These are phyloP conservation scores for Geotrichum carabidarum DNA, from an alignment of 1,139 yeast species.

Conservation along the genomic window DNA sequence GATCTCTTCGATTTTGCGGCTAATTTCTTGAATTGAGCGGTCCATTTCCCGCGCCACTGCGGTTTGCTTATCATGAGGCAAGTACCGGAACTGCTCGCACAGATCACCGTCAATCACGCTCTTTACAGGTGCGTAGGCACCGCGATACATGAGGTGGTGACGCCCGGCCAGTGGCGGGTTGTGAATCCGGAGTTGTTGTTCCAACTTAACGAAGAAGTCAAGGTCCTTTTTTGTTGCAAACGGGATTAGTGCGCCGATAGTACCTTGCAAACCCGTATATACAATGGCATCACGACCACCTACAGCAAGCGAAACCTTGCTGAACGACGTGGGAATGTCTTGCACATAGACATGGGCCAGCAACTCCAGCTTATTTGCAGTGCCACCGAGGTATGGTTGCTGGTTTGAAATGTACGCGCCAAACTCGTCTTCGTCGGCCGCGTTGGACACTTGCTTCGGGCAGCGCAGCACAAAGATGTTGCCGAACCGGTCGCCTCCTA, in stretches of 20 bases:
- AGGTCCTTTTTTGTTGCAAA: constrained; percentile 59
- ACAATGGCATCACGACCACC: constrained; percentile 66
- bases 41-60: constrained; percentile 52
- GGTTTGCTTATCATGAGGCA: constrained; percentile 43
- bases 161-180: constrained; percentile 53
- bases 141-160: constrained; percentile 61
- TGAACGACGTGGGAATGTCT: constrained; percentile 66
- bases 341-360: constrained; percentile 60
- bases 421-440: constrained; percentile 50
- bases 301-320: constrained; percentile 46
- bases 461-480: constrained; percentile 64
- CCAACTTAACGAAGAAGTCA: constrained; percentile 53
- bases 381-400: constrained; percentile 46
- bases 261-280: constrained; percentile 76
- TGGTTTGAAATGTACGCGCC: constrained; percentile 35
- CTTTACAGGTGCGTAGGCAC: constrained; percentile 74
- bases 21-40: constrained; percentile 55
- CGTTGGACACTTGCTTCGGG: constrained; percentile 44
- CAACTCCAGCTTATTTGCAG: constrained; percentile 50
- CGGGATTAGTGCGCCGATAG: constrained; percentile 70
- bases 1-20: constrained; percentile 55
- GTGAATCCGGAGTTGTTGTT: constrained; percentile 45
- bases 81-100: constrained; percentile 51
- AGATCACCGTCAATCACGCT: constrained; percentile 85
- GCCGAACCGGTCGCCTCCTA: constrained; percentile 91